phyloP scores from a whole-genome alignment of 164 flowering plant species.

The Aristolochia fimbriata region DNA sequence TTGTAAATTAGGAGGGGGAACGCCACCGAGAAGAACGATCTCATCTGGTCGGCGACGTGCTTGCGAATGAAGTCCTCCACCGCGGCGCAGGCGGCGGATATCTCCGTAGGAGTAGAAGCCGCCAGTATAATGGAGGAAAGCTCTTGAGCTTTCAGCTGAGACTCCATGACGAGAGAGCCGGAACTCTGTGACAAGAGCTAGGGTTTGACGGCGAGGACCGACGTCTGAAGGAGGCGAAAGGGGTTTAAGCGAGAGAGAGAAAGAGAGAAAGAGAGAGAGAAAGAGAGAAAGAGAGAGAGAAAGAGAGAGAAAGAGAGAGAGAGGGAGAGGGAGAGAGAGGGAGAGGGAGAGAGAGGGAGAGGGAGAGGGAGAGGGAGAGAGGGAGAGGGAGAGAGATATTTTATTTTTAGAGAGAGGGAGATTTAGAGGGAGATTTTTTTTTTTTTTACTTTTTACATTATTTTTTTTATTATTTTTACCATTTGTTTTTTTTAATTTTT shows the following conservation, averaged over 20 bases:
- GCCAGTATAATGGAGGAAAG: slow-evolving; percentile 43
- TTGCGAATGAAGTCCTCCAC: slow-evolving; percentile 51
- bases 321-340: too few species aligned
- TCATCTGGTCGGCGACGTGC: slow-evolving; percentile 54
- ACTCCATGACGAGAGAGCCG: slow-evolving; percentile 53
- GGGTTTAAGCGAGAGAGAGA: not conserved
- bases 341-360: too few species aligned
- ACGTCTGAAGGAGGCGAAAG: not conserved
- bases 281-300: slow-evolving; percentile 3
- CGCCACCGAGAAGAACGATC: slow-evolving; percentile 70
- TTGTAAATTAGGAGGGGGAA: slow-evolving; percentile 70
- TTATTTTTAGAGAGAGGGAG: too few species aligned
- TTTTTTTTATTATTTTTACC: too few species aligned
- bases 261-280: not conserved
- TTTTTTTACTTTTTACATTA: too few species aligned
- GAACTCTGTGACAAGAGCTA: slow-evolving; percentile 29
- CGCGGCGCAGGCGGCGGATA: slow-evolving; percentile 46
- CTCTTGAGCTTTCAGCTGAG: slow-evolving; percentile 49
- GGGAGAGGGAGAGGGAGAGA: too few species aligned
- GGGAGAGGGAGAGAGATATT: too few species aligned
- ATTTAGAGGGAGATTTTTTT: too few species aligned
- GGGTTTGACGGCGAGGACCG: slow-evolving; percentile 9
- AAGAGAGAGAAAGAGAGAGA: slow-evolving; percentile 4
- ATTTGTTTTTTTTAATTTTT: too few species aligned
- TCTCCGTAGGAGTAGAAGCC: slow-evolving; percentile 42